Conservation (phyloP, 768 basidiomycete genomes). For the Russula emetica region DNA sequence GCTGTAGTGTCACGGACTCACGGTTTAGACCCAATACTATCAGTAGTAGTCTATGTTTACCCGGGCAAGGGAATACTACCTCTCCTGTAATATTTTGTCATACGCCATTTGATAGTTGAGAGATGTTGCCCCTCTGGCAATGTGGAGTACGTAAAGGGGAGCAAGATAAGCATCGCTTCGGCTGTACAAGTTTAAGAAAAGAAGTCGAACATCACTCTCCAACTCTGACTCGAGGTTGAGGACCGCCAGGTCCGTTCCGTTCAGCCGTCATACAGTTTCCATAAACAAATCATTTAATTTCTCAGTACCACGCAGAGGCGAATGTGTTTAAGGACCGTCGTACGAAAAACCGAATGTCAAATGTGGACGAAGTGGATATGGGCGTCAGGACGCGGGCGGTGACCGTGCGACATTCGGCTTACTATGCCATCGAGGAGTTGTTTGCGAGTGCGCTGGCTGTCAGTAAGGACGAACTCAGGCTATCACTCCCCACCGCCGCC, state of each 20-base stretch:
- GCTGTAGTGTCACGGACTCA: background rate
- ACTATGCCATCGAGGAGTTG: slow-evolving; percentile 17
- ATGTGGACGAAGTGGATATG: background rate
- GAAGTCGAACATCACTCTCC: too few species aligned
- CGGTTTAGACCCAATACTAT: background rate
- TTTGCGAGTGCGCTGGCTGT: slow-evolving; percentile 13
- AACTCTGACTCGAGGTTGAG: too few species aligned
- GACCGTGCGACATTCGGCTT: slow-evolving; percentile 20
- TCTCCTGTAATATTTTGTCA: background rate
- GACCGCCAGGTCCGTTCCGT: too few species aligned
- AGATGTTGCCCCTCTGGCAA: too few species aligned
- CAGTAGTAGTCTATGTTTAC: background rate
- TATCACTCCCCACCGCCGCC: too few species aligned
- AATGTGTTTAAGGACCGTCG: slow-evolving; percentile 5
- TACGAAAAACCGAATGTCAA: background rate
- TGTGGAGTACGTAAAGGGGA: too few species aligned
- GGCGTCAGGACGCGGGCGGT: slow-evolving; percentile 9
- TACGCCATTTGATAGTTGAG: background rate
- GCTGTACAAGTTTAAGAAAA: too few species aligned
- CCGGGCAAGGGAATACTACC: background rate
- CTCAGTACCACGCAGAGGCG: slow-evolving; percentile 19
- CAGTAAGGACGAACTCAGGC: slow-evolving; percentile 8
- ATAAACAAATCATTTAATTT: too few species aligned
- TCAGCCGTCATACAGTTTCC: too few species aligned
- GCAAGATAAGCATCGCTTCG: too few species aligned